Base-by-base conservation (phyloP, 2,329 filamentous ascomycete genomes). In the Alternaria solani region DNA sequence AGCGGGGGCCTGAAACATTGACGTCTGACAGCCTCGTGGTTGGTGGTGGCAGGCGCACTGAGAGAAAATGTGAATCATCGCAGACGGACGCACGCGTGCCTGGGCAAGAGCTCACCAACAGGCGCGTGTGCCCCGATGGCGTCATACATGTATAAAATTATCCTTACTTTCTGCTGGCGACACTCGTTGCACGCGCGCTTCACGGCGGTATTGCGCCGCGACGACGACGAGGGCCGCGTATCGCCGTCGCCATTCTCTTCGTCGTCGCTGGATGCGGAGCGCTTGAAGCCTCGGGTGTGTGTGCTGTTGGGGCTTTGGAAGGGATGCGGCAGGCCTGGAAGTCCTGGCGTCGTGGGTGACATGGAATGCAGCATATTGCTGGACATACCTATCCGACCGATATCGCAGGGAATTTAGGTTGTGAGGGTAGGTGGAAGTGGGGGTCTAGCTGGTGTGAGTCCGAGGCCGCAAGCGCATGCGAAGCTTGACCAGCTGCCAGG, bases 171-270 rank as follows among this genome's bases (percentile, higher is more conserved):
- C 79, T 94, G 91, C 80, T 94, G 91, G 63, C 91, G 86, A 75
- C 91, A 94, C 78, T 94, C 91, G 74, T 94, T 94, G 79, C 91
- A 94, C 6, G 91, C 91, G 71, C 92, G 85, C 81, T 94, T 93
- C 49, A 78, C 76, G 41, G 75, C 75, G 4, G 73, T 72, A 61
- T 74, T 73, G 61, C 76, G 75, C 51, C 73, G 68, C 64, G 68
- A 63, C 32, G 69, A 72, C 49, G 64, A 67, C 20, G 63, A 66
- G 26, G 64, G 66, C 36, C 73, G 69, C 38, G 66, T 61, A 28
- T 66, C 70, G 3, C 54, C 65, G 55, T 77, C 71, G 62, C 71
- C 73, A 58, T 77, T 69, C 42, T 75, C 74, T 20, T 78, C 76
- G 57, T 78, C 75, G 63, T 77, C 74, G 72, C 70, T 78, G 30